A percentile compares a stretch with the other conserved stretches of the same genome.
phyloP scores from a whole-genome alignment of 169 alveolate genomes.

The Cryptosporidium sp. region DNA sequence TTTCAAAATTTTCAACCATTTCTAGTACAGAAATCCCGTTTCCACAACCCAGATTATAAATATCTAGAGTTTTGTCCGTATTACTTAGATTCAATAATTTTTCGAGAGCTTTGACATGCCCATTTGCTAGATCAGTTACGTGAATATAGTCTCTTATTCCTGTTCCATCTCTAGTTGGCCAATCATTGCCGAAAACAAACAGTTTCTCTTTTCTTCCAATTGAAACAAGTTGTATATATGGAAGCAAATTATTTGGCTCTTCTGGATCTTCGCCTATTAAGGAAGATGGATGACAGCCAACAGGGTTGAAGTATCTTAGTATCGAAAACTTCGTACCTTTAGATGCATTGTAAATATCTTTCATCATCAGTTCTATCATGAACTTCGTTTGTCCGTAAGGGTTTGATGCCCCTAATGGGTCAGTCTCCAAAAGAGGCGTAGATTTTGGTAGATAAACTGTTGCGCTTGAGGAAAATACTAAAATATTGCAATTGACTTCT shows the following conservation, averaged over 20 bases:
- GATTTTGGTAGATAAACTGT: constrained; percentile 91
- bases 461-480: constrained; percentile 92
- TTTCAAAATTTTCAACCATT: constrained; percentile 85
- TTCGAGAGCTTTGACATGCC: constrained; percentile 90
- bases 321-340: constrained; percentile 71
- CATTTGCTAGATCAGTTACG: constrained; percentile 93
- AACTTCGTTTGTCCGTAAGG: constrained; percentile 92
- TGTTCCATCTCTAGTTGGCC: constrained; percentile 92
- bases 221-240: constrained; percentile 89
- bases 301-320: constrained; percentile 93
- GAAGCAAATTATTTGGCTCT: constrained; percentile 90
- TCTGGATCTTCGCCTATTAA: constrained; percentile 92
- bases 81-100: constrained; percentile 39
- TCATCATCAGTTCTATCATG: constrained; percentile 86
- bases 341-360: constrained; percentile 78
- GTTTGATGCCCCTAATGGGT: constrained; percentile 86
- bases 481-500: constrained; percentile 80
- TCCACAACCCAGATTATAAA: constrained; percentile 92
- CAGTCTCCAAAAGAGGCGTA: constrained; percentile 77
- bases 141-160: constrained; percentile 94
- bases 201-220: constrained; percentile 78
- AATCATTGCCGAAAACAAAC: constrained; percentile 91
- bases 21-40: constrained; percentile 88
- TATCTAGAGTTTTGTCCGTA: constrained; percentile 77
- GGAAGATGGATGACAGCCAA: constrained; percentile 93